Percentiles rank a stretch among this genome's conserved stretches.
These are phyloP conservation scores for Nepenthes mirabilis DNA, from an alignment of 148 eudicot genomes.

Conservation along the genomic window DNA sequence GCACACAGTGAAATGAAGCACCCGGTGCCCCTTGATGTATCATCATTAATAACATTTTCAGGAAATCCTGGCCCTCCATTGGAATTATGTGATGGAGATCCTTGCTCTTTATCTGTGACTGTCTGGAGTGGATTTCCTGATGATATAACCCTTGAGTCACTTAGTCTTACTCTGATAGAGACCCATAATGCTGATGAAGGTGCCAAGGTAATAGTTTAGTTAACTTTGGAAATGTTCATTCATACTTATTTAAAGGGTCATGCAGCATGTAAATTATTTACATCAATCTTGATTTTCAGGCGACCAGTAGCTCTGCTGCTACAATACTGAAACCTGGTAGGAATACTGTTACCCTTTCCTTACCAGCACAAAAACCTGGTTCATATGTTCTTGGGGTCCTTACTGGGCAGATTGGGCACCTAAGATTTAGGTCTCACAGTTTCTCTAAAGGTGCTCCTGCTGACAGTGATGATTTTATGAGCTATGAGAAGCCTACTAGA, in stretches of 20 bases:
- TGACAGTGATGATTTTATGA: conserved; percentile 96
- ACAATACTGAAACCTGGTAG: conserved; percentile 78
- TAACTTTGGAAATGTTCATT: not conserved
- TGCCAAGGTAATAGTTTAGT: conserved; percentile 53
- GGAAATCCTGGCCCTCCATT: conserved; percentile 79
- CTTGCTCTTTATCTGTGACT: conserved; percentile 65
- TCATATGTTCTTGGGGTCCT: conserved; percentile 94
- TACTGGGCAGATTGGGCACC: conserved; percentile 91
- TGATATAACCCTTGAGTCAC: conserved; percentile 87
- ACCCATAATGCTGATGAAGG: conserved; percentile 90
- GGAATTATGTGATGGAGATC: conserved; percentile 90
- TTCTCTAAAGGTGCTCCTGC: conserved; percentile 87
- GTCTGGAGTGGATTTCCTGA: conserved; percentile 99
- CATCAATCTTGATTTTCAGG: conserved; percentile 31
- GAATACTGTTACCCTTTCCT: conserved; percentile 58
- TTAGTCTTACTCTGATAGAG: conserved; percentile 76
- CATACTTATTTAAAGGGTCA: not conserved
- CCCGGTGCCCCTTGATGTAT: conserved; percentile 92
- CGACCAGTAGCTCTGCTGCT: conserved; percentile 55
- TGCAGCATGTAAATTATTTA: not conserved
- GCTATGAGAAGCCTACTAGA: conserved; percentile 95
- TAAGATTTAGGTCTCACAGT: conserved; percentile 97
- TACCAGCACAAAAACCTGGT: conserved; percentile 98
- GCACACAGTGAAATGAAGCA: conserved; percentile 91
- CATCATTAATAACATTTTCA: conserved; percentile 86